Percentiles rank a stretch among this genome's conserved stretches.
phyloP scores from a whole-genome alignment of 805 yeast species.

The Millerozyma miso region DNA sequence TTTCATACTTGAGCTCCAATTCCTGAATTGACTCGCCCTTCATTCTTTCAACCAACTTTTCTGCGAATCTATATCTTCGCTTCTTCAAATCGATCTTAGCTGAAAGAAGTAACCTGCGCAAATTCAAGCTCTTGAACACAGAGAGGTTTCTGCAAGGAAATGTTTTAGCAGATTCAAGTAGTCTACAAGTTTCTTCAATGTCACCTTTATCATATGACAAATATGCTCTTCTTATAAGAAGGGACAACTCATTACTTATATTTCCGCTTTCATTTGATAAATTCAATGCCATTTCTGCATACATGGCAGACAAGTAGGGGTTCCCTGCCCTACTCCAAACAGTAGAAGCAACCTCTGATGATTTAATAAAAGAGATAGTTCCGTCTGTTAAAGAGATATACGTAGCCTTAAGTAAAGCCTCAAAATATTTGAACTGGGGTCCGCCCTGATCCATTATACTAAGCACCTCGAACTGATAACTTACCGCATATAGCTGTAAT shows the following conservation, averaged over 20 bases:
- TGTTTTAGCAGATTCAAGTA: constrained; percentile 28
- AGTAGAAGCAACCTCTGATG: constrained; percentile 42
- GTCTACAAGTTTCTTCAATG: constrained; percentile 33
- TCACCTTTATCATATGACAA: constrained; percentile 36
- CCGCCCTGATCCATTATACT: constrained; percentile 52
- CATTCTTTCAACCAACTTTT: constrained; percentile 28
- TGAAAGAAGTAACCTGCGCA: constrained; percentile 36
- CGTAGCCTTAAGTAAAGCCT: constrained; percentile 53
- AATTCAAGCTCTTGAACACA: constrained; percentile 38
- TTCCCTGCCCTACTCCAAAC: constrained; percentile 54
- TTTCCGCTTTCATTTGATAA: constrained; percentile 32
- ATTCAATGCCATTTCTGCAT: constrained; percentile 44
- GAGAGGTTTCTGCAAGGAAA: constrained; percentile 27
- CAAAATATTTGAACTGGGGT: constrained; percentile 42
- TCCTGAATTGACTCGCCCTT: constrained; percentile 26
- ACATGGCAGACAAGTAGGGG: constrained; percentile 42
- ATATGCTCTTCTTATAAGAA: constrained; percentile 37
- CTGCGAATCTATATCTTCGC: constrained; percentile 32
- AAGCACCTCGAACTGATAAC: constrained; percentile 62
- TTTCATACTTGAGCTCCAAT: constrained; percentile 26
- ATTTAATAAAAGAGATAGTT: constrained; percentile 38
- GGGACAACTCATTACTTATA: constrained; percentile 31
- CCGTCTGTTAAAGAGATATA: constrained; percentile 52
- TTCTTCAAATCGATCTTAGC: constrained; percentile 33
- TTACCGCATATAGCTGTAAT: constrained; percentile 49